Base-by-base conservation (phyloP, 306 rosid species). In the Lathyrus sativus region DNA sequence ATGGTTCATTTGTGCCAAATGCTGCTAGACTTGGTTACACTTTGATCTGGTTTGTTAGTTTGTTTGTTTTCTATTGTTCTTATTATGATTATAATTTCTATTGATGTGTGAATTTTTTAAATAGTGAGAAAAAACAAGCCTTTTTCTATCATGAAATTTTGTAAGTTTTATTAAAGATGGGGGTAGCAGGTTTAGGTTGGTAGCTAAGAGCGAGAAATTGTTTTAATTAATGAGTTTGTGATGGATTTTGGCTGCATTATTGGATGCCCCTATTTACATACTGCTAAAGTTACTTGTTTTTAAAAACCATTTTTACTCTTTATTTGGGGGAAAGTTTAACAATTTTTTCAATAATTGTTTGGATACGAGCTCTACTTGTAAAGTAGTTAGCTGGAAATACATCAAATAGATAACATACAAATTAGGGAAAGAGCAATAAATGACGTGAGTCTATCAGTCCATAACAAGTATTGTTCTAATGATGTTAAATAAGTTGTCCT, bases 381-480 rank as follows among this genome's bases (percentile, higher is more conserved):
- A 45, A 37, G 4, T 65, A 11, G 69, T 64, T 65, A 56, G 73
- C 48, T 77, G 14, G n/a, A 15, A 1, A 59, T 59, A 64, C 53
- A 24, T 48, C 11, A 69, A 46, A 50, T 37, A 45, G 43, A n/a
- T 43, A 28, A 55, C 29, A 9, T n/a, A 19, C 31, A 9, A 4
- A 56, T 65, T 56, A 33, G 35, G 50, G 17, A 15, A 39, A 13
- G 29, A 18, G 33, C 10, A 31, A 42, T 12, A 26, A 18, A 65
- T 37, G 29, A 46, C 0, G 5, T 43, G 17, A 37, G 39, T 38
- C 13, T 29, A 43, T 43, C 41, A 65, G 19, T 74, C 28, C 55
- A 43, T n/a, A n/a, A n/a, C n/a, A n/a, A n/a, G n/a, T n/a, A n/a
- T n/a, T n/a, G n/a, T n/a, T n/a, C n/a, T n/a, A n/a, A n/a, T n/a